A percentile compares a stretch with the other conserved stretches of the same genome.
These are phyloP conservation scores for Ophiostoma angusticollis DNA, from an alignment of 2,329 filamentous ascomycete species.

Conservation along the genomic window DNA sequence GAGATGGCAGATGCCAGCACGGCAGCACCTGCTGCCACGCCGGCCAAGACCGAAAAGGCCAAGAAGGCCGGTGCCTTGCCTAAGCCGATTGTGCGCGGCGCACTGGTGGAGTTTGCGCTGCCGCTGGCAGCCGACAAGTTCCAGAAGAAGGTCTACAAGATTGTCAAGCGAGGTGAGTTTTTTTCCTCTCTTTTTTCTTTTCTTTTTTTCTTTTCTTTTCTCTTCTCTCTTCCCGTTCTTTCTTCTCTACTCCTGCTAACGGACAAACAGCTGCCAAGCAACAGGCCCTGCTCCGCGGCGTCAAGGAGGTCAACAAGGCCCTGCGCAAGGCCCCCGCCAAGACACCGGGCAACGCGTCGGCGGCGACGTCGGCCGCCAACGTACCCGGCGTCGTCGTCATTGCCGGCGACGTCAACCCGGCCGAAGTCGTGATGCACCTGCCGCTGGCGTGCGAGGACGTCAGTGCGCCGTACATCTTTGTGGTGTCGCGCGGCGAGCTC, in stretches of 20 bases:
- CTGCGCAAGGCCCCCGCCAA: constrained; percentile 78
- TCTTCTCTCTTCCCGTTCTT: constrained; percentile 7
- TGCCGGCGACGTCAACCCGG: constrained; percentile 92
- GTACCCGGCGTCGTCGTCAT: constrained; percentile 74
- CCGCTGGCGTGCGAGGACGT: constrained; percentile 97
- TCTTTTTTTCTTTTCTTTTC: constrained; percentile 2
- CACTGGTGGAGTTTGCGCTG: constrained; percentile 69
- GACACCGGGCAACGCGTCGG: constrained; percentile 50
- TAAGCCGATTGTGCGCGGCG: constrained; percentile 24
- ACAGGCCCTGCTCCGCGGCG: constrained; percentile 91
- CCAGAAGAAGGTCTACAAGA: constrained; percentile 53
- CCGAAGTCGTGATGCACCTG: constrained; percentile 97
- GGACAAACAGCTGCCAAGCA: constrained; percentile 66
- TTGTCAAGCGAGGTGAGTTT: constrained; percentile 45
- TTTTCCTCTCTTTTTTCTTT: constrained; percentile 1
- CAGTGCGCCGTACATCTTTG: constrained; percentile 92
- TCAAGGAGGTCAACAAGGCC: constrained; percentile 98
- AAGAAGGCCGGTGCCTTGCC: constrained; percentile 19
- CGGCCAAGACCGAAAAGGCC: constrained; percentile 18
- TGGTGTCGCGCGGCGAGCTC: constrained; percentile 82
- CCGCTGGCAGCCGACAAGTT: constrained; percentile 70
- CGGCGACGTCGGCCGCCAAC: constrained; percentile 27
- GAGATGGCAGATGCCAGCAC: constrained; percentile 33
- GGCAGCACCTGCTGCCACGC: neutral
- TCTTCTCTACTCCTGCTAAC: constrained; percentile 10